Evolutionary conservation across 805 yeast species (phyloP), one percentile per base, ranked within the genome.

Genomic region (Candida xyloterini): DNA sequence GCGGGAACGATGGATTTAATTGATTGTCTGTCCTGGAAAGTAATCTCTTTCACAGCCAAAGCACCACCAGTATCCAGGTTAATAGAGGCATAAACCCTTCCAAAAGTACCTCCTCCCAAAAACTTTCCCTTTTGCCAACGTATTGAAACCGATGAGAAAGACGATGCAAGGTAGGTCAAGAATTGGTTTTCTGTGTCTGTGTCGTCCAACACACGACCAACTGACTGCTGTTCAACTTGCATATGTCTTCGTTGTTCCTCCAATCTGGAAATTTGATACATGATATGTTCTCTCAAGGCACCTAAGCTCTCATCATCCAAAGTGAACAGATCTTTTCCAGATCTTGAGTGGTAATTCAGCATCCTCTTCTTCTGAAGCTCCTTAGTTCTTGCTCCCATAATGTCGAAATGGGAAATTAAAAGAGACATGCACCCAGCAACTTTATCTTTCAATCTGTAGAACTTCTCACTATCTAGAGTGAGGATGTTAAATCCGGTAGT

Each of bases 101-200:
- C 99, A 70, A 91, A 93, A 0, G 96, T 78, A 30, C 99, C 99
- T 30, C 95, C 91, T 2, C 99, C 99, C 53, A 93, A 78, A 55
- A 81, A 87, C 46, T 81, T 78, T 33, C 96, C 95, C 66, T 91
- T 95, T 61, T 93, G 97, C 99, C 99, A 93, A 62, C 96, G 79
- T 47, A 93, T 88, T 0, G 96, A 83, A 21, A 90, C 84, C 51
- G 89, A 84, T 2, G 95, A 84, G 54, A 89, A 80, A 0, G 95
- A 83, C 0, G 96, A 85, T 0, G 97, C 95, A 41, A 95, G 70
- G 40, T 87, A 80, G 2, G 93, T 76, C 32, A 93, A 74, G 54
- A 82, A 87, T 60, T 89, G 95, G 55, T 89, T 86, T 54, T 88
- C 96, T 43, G 84, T 79, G 55, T 86, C 90, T 3, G 84, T 76